Base-by-base conservation (phyloP, 1,284 basidiomycete genomes). In the Inonotus hispidus region DNA sequence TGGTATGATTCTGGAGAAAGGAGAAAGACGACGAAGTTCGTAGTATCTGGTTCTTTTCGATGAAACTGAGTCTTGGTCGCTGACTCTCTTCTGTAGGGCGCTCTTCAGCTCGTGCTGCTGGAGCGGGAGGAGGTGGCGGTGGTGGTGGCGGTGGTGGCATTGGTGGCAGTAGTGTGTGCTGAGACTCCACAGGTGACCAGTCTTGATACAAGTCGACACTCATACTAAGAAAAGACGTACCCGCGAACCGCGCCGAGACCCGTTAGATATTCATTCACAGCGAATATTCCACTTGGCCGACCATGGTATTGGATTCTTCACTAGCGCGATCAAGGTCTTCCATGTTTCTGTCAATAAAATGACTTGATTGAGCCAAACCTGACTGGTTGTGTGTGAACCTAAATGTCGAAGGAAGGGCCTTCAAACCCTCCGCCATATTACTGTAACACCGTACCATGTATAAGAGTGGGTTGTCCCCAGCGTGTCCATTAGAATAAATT, bases 361-460 rank as follows among this genome's bases (percentile, higher is more conserved):
- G 49, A n/a, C 29, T 45, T 16, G 27, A 21, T 0, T n/a, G 10
- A 16, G 5, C 60, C 66, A 49, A 41, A 82, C 82, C 81, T 27
- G 79, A 77, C 65, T 80, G 77, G 65, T 83, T 82, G 61, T 82
- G 81, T 6, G 81, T 82, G 66, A 83, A 83, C 16, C 82, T 77
- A 64, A 81, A 83, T 0, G 80, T 79, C 2, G 80, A 75, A 16
- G 81, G 79, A 1, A 82, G 69, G 1, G 81, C 81, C 68, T 85
- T 84, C 52, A 84, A 71, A 1, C 81, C 82, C 69, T 84, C 82
- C 2, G 82, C 81, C 74, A 84, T 74, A 65, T 83, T 83, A n/a
- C n/a, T n/a, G n/a, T n/a, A 58, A 84, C 82, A 41, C 80, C 82
- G 65, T 82, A 81, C 80, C 81, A 83, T 8, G 71, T 72, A 62